phyloP scores from a whole-genome alignment of 768 basidiomycete genomes.

The Tephrocybe sp. region DNA sequence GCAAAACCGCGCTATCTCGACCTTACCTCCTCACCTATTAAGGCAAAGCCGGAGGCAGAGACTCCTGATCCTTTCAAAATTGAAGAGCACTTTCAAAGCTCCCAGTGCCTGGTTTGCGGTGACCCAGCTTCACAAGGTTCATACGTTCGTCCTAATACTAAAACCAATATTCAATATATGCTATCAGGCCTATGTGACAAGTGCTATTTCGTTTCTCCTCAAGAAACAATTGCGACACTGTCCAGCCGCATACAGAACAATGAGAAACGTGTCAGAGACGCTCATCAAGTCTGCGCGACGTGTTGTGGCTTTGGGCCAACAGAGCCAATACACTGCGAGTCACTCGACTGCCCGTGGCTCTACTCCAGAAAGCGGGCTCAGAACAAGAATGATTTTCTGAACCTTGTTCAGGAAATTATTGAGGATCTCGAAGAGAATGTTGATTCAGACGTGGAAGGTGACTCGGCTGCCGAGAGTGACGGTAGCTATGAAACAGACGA shows the following conservation, averaged over 20 bases:
- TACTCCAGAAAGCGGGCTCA: constrained; percentile 68
- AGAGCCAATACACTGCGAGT: constrained; percentile 73
- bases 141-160: too few relatives aligned
- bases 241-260: constrained; percentile 50
- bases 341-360: constrained; percentile 83
- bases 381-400: constrained; percentile 33
- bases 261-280: constrained; percentile 51
- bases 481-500: constrained; percentile 12
- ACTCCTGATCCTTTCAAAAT: constrained; percentile 49
- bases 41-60: constrained; percentile 19
- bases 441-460: constrained; percentile 5
- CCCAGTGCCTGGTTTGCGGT: constrained; percentile 70
- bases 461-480: constrained; percentile 5
- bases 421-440: constrained; percentile 30
- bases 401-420: constrained; percentile 29
- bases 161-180: too few relatives aligned
- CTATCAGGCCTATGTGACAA: constrained; percentile 58
- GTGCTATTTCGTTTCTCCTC: constrained; percentile 47
- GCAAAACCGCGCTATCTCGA: constrained; percentile 45
- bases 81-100: constrained; percentile 71
- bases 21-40: constrained; percentile 32
- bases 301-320: constrained; percentile 56
- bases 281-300: constrained; percentile 68
- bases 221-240: constrained; percentile 56
- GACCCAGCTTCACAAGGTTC: constrained; percentile 53